Percentiles rank a stretch among this genome's conserved stretches.
phyloP scores from a whole-genome alignment of 768 basidiomycete genomes.

The Russula brevipes region DNA sequence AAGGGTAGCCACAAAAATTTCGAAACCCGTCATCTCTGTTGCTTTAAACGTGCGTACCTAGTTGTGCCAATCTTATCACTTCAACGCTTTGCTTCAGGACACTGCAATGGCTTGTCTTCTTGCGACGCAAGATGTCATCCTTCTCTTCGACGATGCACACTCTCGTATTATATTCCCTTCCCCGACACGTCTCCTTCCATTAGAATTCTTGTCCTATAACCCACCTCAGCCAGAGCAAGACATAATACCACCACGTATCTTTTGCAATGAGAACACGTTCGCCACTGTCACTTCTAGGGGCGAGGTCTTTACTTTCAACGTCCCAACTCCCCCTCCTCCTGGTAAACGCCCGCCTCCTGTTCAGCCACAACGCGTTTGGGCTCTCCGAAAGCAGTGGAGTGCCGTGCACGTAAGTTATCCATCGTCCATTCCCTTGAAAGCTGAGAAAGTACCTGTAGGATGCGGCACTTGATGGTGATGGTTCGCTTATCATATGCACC shows the following conservation, averaged over 20 bases:
- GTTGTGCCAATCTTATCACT: neutral
- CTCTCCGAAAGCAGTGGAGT: slow-evolving; percentile 78
- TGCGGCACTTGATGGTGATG: slow-evolving; percentile 82
- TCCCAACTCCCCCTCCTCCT: slow-evolving; percentile 28
- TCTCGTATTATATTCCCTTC: slow-evolving; percentile 76
- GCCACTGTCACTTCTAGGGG: slow-evolving; percentile 81
- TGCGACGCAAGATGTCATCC: slow-evolving; percentile 74
- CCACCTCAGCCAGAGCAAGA: slow-evolving; percentile 71
- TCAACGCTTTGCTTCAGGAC: slow-evolving; percentile 46
- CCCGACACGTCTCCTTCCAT: slow-evolving; percentile 41
- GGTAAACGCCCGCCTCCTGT: slow-evolving; percentile 46
- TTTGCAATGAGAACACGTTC: slow-evolving; percentile 71
- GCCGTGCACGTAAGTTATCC: slow-evolving; percentile 57
- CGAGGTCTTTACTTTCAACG: slow-evolving; percentile 83
- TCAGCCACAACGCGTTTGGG: slow-evolving; percentile 84
- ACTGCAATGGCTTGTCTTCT: slow-evolving; percentile 78
- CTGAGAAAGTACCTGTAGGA: slow-evolving; percentile 47
- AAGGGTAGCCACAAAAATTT: slow-evolving; percentile 73
- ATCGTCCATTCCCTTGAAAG: neutral
- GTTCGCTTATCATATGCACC: slow-evolving; percentile 87
- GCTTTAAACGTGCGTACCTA: slow-evolving; percentile 59
- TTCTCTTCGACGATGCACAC: slow-evolving; percentile 70
- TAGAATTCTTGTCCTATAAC: slow-evolving; percentile 51
- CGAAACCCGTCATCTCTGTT: slow-evolving; percentile 63
- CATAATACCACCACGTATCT: slow-evolving; percentile 73